phyloP scores from a whole-genome alignment of 2,329 filamentous ascomycete species.

The Lecanicillium sp. region DNA sequence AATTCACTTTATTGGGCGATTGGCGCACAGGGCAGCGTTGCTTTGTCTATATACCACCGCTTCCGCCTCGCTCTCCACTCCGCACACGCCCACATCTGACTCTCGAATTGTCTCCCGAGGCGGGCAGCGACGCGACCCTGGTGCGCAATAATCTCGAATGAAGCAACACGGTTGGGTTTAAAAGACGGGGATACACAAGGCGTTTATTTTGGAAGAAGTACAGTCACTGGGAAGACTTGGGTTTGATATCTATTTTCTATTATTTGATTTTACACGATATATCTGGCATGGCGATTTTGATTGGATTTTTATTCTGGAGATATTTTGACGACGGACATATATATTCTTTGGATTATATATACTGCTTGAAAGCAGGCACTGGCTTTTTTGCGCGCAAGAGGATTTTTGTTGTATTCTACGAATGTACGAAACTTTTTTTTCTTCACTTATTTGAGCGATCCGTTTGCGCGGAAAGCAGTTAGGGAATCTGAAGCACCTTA shows the following conservation, averaged over 20 bases:
- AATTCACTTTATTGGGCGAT: not conserved
- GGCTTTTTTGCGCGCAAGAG: not conserved
- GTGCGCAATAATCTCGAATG: not conserved
- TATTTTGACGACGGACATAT: not conserved
- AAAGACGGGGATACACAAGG: conserved; percentile 12
- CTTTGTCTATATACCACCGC: conserved; percentile 8
- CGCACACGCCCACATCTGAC: not conserved
- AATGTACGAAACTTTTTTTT: not conserved
- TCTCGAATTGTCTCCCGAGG: not conserved
- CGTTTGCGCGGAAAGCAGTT: too few relatives aligned
- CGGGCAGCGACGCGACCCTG: conserved; percentile 2
- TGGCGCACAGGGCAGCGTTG: not conserved
- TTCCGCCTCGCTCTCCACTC: not conserved
- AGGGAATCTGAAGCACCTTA: too few relatives aligned
- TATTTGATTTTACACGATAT: not conserved
- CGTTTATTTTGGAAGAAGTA: conserved; percentile 8
- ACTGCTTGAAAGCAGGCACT: too few relatives aligned
- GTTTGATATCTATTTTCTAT: conserved; percentile 11
- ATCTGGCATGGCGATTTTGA: conserved; percentile 12
- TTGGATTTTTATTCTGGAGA: not conserved
- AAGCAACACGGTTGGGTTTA: conserved; percentile 3
- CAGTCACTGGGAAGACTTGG: conserved; percentile 1
- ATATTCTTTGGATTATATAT: conserved; percentile 8
- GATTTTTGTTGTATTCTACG: not conserved
- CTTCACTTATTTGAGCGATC: not conserved